These are phyloP conservation scores for Baudoinia panamericana DNA, from an alignment of 495 filamentous ascomycete genomes.

Conservation along the genomic window DNA sequence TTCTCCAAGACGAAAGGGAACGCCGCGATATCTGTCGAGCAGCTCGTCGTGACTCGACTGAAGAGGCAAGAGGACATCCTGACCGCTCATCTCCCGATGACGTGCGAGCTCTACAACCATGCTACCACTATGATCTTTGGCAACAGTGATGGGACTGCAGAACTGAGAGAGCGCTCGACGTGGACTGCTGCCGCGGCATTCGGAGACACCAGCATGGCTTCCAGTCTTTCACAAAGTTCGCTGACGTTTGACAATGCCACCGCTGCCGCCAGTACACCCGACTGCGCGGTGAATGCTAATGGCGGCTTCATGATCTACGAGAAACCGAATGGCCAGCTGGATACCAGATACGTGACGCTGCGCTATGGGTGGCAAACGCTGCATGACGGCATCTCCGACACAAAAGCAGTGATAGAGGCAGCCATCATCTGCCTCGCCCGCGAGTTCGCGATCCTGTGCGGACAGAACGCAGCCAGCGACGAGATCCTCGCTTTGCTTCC, in stretches of 20 bases:
- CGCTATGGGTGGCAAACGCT: slow-evolving; percentile 14
- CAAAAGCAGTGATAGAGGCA: slow-evolving; percentile 8
- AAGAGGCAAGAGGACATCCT: slow-evolving; percentile 52
- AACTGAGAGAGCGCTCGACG: slow-evolving; percentile 60
- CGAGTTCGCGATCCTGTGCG: slow-evolving; percentile 44
- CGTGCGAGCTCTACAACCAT: slow-evolving; percentile 49
- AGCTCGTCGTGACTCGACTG: slow-evolving; percentile 31
- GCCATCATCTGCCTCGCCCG: slow-evolving; percentile 47
- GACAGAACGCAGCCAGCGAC: slow-evolving; percentile 49
- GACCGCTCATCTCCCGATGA: slow-evolving; percentile 55
- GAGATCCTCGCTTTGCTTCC: slow-evolving; percentile 52
- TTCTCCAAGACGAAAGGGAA: slow-evolving; percentile 61
- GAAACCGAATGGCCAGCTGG: slow-evolving; percentile 50
- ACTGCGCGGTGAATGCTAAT: slow-evolving; percentile 58
- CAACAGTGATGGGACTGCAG: slow-evolving; percentile 62
- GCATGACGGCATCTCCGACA: slow-evolving; percentile 15
- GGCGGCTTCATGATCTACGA: slow-evolving; percentile 52
- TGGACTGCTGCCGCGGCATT: slow-evolving; percentile 52
- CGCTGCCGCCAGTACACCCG: slow-evolving; percentile 5
- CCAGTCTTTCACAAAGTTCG: slow-evolving; percentile 55
- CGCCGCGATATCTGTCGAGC: slow-evolving; percentile 38
- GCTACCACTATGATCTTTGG: slow-evolving; percentile 54
- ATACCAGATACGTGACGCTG: slow-evolving; percentile 35
- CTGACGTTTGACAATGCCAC: slow-evolving; percentile 47
- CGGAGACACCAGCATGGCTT: slow-evolving; percentile 49